Percentiles rank a stretch among this genome's conserved stretches.
Evolutionary conservation across 805 yeast species (phyloP).

Genomic region (Teunomyces atbi): DNA sequence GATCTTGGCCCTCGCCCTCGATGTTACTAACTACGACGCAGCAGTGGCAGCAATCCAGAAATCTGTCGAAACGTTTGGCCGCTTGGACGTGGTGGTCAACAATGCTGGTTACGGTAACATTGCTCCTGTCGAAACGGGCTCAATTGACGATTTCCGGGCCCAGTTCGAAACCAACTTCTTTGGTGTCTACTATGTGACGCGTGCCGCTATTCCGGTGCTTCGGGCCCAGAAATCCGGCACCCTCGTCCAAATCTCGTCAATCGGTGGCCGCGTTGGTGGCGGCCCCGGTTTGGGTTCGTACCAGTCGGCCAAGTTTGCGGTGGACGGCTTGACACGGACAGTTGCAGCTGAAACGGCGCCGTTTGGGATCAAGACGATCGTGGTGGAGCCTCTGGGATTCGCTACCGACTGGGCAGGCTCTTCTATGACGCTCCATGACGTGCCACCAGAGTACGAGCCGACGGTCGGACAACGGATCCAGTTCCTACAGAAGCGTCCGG

Average conservation of each 20-base stretch:
- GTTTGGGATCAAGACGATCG: background rate
- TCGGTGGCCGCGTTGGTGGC: background rate
- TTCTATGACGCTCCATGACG: background rate
- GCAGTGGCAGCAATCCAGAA: background rate
- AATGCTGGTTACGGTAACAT: constrained; percentile 1
- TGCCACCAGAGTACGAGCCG: background rate
- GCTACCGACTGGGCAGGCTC: background rate
- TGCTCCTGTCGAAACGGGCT: background rate
- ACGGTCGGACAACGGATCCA: background rate
- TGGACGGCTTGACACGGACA: too few species aligned
- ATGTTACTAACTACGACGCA: background rate
- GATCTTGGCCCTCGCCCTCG: background rate
- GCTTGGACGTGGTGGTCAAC: background rate
- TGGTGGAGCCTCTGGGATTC: background rate
- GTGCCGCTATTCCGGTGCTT: background rate
- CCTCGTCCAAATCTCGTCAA: background rate
- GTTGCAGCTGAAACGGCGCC: background rate
- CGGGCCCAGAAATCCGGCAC: background rate
- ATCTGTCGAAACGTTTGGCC: background rate
- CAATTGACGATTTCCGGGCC: background rate
- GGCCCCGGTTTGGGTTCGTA: background rate
- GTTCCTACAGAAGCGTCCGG: background rate
- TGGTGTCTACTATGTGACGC: background rate
- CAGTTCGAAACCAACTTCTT: background rate
- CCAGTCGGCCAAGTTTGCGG: background rate